Evolutionary conservation across 2,329 filamentous ascomycete species (phyloP), one percentile per base, ranked within the genome.

Genomic region (Xylariaceae sp.): DNA sequence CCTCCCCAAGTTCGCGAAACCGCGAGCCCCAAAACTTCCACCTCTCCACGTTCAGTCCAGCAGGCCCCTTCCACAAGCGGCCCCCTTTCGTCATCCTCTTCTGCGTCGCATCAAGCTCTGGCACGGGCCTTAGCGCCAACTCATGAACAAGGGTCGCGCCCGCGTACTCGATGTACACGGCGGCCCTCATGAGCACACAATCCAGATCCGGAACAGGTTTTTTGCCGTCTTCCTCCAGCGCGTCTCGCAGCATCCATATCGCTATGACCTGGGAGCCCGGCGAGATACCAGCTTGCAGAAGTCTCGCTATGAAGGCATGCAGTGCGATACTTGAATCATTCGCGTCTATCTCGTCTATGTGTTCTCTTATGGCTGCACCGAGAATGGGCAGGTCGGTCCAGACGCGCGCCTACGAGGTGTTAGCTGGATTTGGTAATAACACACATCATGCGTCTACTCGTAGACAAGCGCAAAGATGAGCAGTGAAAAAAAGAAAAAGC

Each of bases 171-270:
- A 71, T 65, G 57, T 69, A 68, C 60, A 68, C 57, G 2, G 69
- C 67, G 3, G 69, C 70, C 1, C 57, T 60, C 45, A 60, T 58
- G 11, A 72, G 55, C 6, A 59, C 62, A 6, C 59, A 61, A 10
- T 71, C 65, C 5, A 66, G 15, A 13, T 51, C 49, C 37, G 13
- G 8, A 8, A 4, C 37, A 3, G 8, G 37, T 1, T 58, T 23
- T 2, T 56, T 34, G 7, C 18, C 18, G 7, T 67, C 58, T 50
- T 69, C 57, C 54, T 72, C 70, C 4, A 72, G 60, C 17, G 66
- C 68, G 2, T 58, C 61, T 7, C 70, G 60, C 52, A 72, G 45
- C 64, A 69, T 70, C 70, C 69, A 71, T 18, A 72, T 61, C 7
- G 64, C 61, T 7, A 65, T 64, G 18, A 61, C 67, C 1, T 54